Conservation (phyloP, 108 stramenopile genomes). For the Schizochytrium sp. region DNA sequence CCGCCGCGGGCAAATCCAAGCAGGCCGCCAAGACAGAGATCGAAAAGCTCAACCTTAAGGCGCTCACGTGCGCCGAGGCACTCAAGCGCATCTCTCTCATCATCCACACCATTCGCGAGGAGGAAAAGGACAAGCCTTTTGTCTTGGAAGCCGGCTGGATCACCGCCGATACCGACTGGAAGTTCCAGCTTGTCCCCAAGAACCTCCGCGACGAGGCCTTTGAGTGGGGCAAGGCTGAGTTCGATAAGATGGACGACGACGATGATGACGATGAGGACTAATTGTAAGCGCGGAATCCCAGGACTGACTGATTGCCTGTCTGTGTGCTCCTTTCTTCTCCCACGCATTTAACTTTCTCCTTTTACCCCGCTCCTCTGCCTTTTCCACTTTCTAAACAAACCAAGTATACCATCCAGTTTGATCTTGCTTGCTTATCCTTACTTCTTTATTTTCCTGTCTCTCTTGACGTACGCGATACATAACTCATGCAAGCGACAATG, state of each 20-base stretch:
- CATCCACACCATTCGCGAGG: slow-evolving; percentile 77
- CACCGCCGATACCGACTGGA: slow-evolving; percentile 70
- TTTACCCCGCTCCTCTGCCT: too few species aligned
- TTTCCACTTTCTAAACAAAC: too few species aligned
- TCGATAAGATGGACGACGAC: slow-evolving; percentile 73
- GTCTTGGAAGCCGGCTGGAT: slow-evolving; percentile 93
- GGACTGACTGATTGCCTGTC: too few species aligned
- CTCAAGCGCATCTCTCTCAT: slow-evolving; percentile 88
- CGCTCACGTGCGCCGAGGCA: slow-evolving; percentile 65
- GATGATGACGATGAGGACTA: slow-evolving; percentile 63
- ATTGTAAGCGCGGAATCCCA: too few species aligned
- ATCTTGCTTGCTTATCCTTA: too few species aligned
- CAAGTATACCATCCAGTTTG: too few species aligned
- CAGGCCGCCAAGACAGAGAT: slow-evolving; percentile 97
- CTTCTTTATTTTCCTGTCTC: too few species aligned
- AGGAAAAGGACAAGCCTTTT: slow-evolving; percentile 93
- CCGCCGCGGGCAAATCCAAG: slow-evolving; percentile 89
- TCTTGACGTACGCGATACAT: too few species aligned
- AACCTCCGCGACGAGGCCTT: slow-evolving; percentile 60
- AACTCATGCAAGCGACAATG: too few species aligned
- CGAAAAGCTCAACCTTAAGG: slow-evolving; percentile 64
- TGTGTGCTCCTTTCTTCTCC: too few species aligned
- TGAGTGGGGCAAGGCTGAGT: slow-evolving; percentile 76
- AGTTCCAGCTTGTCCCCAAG: slow-evolving; percentile 75
- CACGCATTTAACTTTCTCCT: too few species aligned